phyloP scores from a whole-genome alignment of 169 alveolate species.

The Plasmodium gonderi region DNA sequence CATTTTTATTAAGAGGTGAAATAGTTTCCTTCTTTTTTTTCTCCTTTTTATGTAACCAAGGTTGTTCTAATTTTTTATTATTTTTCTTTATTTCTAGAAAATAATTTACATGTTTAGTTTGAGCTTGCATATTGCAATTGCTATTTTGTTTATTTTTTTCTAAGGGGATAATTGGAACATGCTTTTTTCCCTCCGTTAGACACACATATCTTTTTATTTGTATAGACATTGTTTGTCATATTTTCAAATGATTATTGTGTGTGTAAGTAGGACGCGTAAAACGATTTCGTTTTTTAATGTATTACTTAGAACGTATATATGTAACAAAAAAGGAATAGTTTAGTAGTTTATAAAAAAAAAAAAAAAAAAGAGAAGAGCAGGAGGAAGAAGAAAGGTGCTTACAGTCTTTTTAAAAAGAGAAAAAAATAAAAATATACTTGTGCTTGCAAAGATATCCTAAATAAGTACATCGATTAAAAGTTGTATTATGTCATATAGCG shows the following conservation, averaged over 20 bases:
- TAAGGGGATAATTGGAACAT: not conserved
- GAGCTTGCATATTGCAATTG: not conserved
- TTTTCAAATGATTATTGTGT: not conserved
- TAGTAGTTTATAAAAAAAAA: not conserved
- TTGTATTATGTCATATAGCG: not conserved
- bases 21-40: not conserved
- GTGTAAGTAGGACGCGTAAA: not conserved
- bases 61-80: not conserved
- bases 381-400: not conserved
- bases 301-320: not conserved
- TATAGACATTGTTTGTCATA: not conserved
- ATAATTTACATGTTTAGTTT: constrained; percentile 1
- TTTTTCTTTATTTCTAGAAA: not conserved
- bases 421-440: not conserved
- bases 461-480: not conserved
- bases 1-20: not conserved
- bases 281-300: not conserved
- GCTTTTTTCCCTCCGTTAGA: constrained; percentile 11
- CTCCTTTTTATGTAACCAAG: not conserved
- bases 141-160: not conserved
- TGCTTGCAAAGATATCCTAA: not conserved
- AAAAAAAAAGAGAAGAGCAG: not conserved
- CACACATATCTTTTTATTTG: not conserved
- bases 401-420: too few relatives aligned
- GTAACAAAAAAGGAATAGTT: not conserved